Conservation (phyloP, 306 rosid genomes). For the Citrullus amarus region DNA sequence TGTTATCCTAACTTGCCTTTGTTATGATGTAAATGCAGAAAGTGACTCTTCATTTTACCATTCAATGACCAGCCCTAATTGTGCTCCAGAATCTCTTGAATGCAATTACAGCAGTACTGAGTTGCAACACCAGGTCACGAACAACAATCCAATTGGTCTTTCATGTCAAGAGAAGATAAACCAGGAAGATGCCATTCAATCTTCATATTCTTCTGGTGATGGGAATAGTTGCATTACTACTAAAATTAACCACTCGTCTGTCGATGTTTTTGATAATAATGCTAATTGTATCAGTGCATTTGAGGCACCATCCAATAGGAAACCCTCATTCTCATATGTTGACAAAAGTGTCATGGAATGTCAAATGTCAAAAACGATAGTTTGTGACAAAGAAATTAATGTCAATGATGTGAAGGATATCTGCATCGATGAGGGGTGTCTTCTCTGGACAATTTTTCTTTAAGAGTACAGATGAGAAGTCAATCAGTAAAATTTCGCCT, state of each 20-base stretch:
- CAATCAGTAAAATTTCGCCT: slow-evolving; percentile 13
- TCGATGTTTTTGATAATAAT: neutral
- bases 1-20: neutral
- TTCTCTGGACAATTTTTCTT: slow-evolving; percentile 34
- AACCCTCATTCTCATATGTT: slow-evolving; percentile 23
- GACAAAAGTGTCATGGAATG: slow-evolving; percentile 49
- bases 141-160: slow-evolving; percentile 25
- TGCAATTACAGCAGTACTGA: slow-evolving; percentile 21
- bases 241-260: neutral
- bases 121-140: slow-evolving; percentile 21
- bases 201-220: neutral
- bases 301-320: slow-evolving; percentile 19
- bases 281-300: slow-evolving; percentile 6
- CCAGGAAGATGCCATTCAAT: slow-evolving; percentile 10
- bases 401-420: slow-evolving; percentile 64
- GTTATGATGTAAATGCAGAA: slow-evolving; percentile 33
- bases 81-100: slow-evolving; percentile 34
- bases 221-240: neutral
- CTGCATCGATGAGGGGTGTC: slow-evolving; percentile 58
- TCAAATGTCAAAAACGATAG: slow-evolving; percentile 37
- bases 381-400: slow-evolving; percentile 40
- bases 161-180: slow-evolving; percentile 20
- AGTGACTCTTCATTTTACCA: slow-evolving; percentile 41
- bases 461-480: slow-evolving; percentile 22
- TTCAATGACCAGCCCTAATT: slow-evolving; percentile 19